Evolutionary conservation across 495 filamentous ascomycete species (phyloP).

Genomic region (Penicillium longicatenatum): DNA sequence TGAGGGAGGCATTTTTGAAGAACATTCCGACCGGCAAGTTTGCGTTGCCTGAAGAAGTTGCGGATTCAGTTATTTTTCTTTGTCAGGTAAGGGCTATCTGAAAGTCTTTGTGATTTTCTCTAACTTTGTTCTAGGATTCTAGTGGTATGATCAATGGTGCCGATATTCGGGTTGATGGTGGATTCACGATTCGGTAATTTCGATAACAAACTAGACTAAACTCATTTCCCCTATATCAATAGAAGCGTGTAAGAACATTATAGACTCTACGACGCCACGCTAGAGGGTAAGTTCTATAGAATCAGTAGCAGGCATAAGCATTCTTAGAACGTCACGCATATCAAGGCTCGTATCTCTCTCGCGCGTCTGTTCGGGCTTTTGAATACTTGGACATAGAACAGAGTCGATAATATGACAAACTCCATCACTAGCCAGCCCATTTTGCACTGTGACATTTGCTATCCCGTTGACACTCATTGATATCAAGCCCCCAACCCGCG

Average conservation of each 20-base stretch:
- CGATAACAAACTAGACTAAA: background rate
- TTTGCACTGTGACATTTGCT: too few species aligned
- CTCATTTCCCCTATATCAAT: background rate
- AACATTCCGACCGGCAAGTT: constrained; percentile 43
- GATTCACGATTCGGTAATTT: constrained; percentile 38
- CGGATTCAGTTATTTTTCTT: constrained; percentile 40
- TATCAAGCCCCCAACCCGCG: too few species aligned
- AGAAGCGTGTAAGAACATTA: background rate
- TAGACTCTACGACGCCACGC: too few species aligned
- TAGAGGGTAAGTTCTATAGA: too few species aligned
- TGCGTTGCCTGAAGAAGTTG: constrained; percentile 46
- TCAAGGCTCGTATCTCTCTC: too few species aligned
- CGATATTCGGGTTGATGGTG: constrained; percentile 46
- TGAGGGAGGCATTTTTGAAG: constrained; percentile 37
- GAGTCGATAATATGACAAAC: too few species aligned
- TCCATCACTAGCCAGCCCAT: too few species aligned
- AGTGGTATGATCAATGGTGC: constrained; percentile 49
- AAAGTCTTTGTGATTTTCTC: background rate
- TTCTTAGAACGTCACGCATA: too few species aligned
- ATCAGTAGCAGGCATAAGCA: too few species aligned
- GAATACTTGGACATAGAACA: too few species aligned
- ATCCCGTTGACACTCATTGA: too few species aligned
- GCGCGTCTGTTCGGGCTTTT: too few species aligned
- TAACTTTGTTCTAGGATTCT: constrained; percentile 33
- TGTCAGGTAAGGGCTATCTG: constrained; percentile 34